Evolutionary conservation across 1,139 yeast genomes (phyloP).

Genomic region (Pichia sorboxylosa): DNA sequence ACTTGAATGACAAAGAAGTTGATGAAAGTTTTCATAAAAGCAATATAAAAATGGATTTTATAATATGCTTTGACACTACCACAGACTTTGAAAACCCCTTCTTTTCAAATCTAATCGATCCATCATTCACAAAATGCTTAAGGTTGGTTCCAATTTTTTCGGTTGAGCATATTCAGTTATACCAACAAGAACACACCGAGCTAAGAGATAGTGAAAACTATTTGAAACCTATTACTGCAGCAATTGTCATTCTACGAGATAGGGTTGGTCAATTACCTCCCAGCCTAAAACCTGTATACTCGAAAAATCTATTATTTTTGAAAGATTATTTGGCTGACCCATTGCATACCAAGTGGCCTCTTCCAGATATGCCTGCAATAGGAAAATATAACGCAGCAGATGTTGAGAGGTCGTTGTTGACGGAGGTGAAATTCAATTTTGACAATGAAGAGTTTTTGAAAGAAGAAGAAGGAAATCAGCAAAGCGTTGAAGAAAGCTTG

Average conservation of each 20-base stretch:
- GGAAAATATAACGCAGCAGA: constrained; percentile 55
- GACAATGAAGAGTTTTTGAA: constrained; percentile 42
- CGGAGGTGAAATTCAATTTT: constrained; percentile 62
- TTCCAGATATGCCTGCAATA: constrained; percentile 61
- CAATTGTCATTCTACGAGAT: constrained; percentile 73
- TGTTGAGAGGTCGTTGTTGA: constrained; percentile 66
- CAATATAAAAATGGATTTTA: constrained; percentile 25
- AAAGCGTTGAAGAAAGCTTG: constrained; percentile 17
- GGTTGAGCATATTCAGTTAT: constrained; percentile 56
- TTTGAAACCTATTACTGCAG: constrained; percentile 62
- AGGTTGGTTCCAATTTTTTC: constrained; percentile 68
- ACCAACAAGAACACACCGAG: constrained; percentile 25
- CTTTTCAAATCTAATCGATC: constrained; percentile 11
- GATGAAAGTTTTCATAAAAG: constrained; percentile 3
- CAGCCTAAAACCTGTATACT: constrained; percentile 64
- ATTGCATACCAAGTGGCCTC: constrained; percentile 44
- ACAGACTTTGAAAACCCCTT: constrained; percentile 32
- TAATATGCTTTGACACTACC: constrained; percentile 63
- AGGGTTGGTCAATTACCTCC: constrained; percentile 78
- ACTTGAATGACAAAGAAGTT: constrained; percentile 20
- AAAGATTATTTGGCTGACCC: constrained; percentile 37
- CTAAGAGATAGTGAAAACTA: constrained; percentile 26
- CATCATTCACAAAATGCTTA: constrained; percentile 39
- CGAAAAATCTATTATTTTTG: constrained; percentile 53
- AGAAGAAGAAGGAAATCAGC: constrained; percentile 20